Evolutionary conservation across 2,329 filamentous ascomycete genomes (phyloP), one percentile per base, ranked within the genome.

Genomic region (Botrytis squamosa): DNA sequence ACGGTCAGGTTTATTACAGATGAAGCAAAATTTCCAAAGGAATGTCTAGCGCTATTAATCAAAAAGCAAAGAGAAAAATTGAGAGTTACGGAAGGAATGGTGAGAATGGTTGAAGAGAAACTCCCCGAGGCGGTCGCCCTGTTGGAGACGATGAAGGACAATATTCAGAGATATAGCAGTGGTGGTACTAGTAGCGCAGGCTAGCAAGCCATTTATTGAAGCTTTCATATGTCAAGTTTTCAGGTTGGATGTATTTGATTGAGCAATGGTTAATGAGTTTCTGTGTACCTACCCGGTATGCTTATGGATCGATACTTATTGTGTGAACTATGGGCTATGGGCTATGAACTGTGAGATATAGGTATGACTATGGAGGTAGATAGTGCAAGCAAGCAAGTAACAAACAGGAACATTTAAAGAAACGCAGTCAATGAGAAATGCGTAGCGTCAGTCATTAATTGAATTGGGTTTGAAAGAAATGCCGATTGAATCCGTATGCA

Each of bases 1-100:
- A 33, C 20, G 4, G 25, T 64, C 0, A 64, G n/a, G 62, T 22
- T 64, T 8, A 44, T 64, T 4, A 8, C 2, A 33, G 46, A 4
- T 52, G 22, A 5, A 22, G 14, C 2, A 7, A 0, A 1, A 1
- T 2, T 18, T 6, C 2, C 25, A 14, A 46, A 33, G 8, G 0
- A 14, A n/a, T 9, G 0, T 64, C 16, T 64, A 0, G 12, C 4
- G 1, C 4, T 46, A 3, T 65, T 46, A 1, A 0, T 46, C 1
- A 0, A 22, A 6, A 65, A 44, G 20, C 62, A 46, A 22, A 40
- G 62, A 20, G n/a, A 3, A 12, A 25, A 65, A 10, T 14, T 65
- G 62, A 22, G 29, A n/a, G 40, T 65, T 65, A 46, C n/a, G 9
- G 40, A 65, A 10, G 62, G 25, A 29, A 65, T 46, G 42, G 42